Evolutionary conservation across 768 basidiomycete genomes (phyloP).

Genomic region (Rhodotorula graminis): DNA sequence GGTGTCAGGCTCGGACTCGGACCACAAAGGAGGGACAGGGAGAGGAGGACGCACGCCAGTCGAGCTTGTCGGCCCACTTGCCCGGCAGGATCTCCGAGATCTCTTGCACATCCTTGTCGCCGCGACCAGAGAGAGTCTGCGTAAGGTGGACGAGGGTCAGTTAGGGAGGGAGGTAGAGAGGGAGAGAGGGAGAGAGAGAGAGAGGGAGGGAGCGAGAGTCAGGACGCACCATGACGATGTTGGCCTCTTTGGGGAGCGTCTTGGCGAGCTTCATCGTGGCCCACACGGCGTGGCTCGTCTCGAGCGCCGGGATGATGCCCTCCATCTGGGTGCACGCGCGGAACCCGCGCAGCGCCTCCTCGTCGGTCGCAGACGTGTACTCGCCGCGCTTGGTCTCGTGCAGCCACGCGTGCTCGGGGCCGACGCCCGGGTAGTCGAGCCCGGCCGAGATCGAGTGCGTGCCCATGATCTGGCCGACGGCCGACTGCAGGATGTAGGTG

Average conservation of each 20-base stretch:
- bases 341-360: slow-evolving; percentile 88
- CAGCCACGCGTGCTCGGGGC: slow-evolving; percentile 95
- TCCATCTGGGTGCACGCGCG: slow-evolving; percentile 83
- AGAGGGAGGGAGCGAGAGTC: not conserved
- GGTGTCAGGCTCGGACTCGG: too few relatives aligned
- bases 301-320: slow-evolving; percentile 95
- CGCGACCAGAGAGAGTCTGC: slow-evolving; percentile 87
- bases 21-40: too few relatives aligned
- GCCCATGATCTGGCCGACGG: slow-evolving; percentile 87
- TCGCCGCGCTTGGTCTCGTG: slow-evolving; percentile 91
- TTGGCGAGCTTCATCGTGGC: slow-evolving; percentile 78
- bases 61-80: slow-evolving; percentile 87
- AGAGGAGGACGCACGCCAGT: slow-evolving; percentile 64
- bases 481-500: slow-evolving; percentile 87
- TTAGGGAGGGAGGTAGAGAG: not conserved
- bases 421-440: slow-evolving; percentile 93
- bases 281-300: slow-evolving; percentile 96
- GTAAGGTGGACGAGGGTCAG: not conserved
- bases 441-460: slow-evolving; percentile 97
- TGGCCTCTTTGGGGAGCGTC: slow-evolving; percentile 71
- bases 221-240: slow-evolving; percentile 79
- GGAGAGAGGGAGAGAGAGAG: not conserved
- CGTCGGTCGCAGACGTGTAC: slow-evolving; percentile 88
- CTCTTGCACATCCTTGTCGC: slow-evolving; percentile 89
- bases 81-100: slow-evolving; percentile 81